Conservation (phyloP, 306 rosid species). For the Cotoneaster glaucophyllus region DNA sequence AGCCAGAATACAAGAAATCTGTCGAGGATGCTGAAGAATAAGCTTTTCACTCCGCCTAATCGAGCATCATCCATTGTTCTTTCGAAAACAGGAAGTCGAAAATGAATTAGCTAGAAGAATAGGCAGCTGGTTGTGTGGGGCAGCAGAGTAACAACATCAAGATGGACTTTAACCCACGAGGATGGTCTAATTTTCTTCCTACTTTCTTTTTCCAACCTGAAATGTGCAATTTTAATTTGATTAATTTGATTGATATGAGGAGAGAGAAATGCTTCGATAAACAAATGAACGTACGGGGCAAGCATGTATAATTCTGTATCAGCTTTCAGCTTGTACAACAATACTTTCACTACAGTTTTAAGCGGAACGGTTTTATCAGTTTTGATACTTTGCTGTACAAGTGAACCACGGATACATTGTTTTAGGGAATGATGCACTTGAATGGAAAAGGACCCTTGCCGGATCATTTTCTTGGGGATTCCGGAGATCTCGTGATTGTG, state of each 20-base stretch:
- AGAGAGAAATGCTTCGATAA: background rate
- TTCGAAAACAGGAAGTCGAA: constrained; percentile 1
- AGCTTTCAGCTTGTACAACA: background rate
- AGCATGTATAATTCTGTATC: background rate
- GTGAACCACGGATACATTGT: background rate
- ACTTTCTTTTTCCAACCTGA: background rate
- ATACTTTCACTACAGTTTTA: background rate
- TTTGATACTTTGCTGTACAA: background rate
- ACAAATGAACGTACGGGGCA: background rate
- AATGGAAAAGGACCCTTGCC: too few relatives aligned
- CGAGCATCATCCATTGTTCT: background rate
- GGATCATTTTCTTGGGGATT: too few relatives aligned
- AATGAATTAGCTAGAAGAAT: background rate
- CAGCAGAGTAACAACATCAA: background rate
- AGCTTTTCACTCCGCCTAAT: background rate
- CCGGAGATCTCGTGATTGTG: too few relatives aligned
- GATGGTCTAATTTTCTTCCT: background rate
- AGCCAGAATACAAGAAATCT: constrained; percentile 96
- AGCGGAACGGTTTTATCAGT: background rate
- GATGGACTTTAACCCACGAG: background rate
- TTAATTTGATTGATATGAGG: background rate
- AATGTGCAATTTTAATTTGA: background rate
- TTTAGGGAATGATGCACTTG: background rate
- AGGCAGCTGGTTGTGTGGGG: background rate
- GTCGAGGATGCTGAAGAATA: constrained; percentile 73